Evolutionary conservation across 2,329 filamentous ascomycete species (phyloP).

Genomic region (Clarireedia homoeocarpa): DNA sequence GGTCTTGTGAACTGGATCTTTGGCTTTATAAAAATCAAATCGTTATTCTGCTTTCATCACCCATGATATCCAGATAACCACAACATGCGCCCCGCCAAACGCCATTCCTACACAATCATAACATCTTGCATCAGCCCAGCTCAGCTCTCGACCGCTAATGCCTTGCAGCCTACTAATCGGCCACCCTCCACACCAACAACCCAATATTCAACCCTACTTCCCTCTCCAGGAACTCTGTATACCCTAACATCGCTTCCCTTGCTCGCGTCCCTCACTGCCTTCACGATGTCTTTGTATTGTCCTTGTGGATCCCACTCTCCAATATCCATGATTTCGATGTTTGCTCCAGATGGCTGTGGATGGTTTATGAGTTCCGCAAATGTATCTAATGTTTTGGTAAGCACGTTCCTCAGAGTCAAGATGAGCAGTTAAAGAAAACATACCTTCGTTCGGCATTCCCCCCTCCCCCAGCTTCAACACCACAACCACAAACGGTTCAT

Average conservation of each 20-base stretch:
- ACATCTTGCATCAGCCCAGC: background rate
- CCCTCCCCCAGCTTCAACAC: slow-evolving; percentile 52
- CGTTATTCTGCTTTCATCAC: background rate
- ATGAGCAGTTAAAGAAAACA: slow-evolving; percentile 24
- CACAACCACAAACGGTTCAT: slow-evolving; percentile 78
- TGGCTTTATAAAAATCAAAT: background rate
- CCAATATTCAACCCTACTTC: slow-evolving; percentile 70
- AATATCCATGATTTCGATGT: slow-evolving; percentile 58
- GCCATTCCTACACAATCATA: background rate
- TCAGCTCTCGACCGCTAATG: slow-evolving; percentile 7
- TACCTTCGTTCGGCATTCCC: slow-evolving; percentile 54
- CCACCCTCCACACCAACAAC: slow-evolving; percentile 57
- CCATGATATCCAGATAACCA: background rate
- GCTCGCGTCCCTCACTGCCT: slow-evolving; percentile 57
- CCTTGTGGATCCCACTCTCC: slow-evolving; percentile 66
- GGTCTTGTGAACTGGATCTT: no score
- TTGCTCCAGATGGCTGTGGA: slow-evolving; percentile 42
- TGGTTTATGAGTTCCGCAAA: slow-evolving; percentile 62
- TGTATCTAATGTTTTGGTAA: slow-evolving; percentile 42
- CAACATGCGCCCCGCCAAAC: background rate
- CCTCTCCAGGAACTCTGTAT: slow-evolving; percentile 59
- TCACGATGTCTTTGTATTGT: slow-evolving; percentile 60
- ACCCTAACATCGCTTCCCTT: slow-evolving; percentile 63
- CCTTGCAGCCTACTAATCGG: slow-evolving; percentile 5
- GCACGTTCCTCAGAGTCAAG: background rate